Conservation (phyloP, 2,329 filamentous ascomycete species). For the Dactylonectria estremocensis region DNA sequence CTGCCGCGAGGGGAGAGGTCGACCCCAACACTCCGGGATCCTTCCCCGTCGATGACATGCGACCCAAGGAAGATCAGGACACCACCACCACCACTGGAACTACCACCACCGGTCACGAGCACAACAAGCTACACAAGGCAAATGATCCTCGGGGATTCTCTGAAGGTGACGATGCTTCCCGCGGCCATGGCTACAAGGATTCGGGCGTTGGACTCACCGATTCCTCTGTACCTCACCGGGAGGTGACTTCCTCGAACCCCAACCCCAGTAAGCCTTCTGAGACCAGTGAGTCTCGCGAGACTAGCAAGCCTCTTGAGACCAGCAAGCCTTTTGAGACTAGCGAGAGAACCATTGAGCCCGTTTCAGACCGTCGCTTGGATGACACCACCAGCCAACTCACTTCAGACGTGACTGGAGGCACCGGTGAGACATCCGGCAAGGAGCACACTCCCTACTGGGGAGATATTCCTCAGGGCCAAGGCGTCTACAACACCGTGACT, state of each 20-base stretch:
- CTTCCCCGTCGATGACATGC: conserved; percentile 26
- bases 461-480: conserved; percentile 27
- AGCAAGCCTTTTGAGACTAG: neutral
- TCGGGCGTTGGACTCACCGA: conserved; percentile 34
- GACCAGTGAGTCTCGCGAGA: neutral
- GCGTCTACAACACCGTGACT: conserved; percentile 24
- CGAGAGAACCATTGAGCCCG: neutral
- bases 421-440: neutral
- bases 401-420: too few relatives aligned
- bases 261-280: neutral
- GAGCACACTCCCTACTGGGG: conserved; percentile 41
- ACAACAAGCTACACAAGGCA: conserved; percentile 42
- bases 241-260: too few relatives aligned
- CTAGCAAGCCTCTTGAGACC: too few relatives aligned
- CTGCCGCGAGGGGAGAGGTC: too few relatives aligned
- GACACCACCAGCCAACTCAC: too few relatives aligned
- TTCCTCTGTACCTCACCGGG: conserved; percentile 1
- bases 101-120: conserved; percentile 30
- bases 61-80: conserved; percentile 31
- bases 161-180: conserved; percentile 9
- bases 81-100: conserved; percentile 27
- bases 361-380: too few relatives aligned
- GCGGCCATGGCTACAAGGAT: conserved; percentile 34
- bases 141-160: conserved; percentile 37
- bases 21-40: conserved; percentile 37